Evolutionary conservation across 331 rosid genomes (phyloP), one percentile per base, ranked within the genome.

Genomic region (Pyracantha coccinea): DNA sequence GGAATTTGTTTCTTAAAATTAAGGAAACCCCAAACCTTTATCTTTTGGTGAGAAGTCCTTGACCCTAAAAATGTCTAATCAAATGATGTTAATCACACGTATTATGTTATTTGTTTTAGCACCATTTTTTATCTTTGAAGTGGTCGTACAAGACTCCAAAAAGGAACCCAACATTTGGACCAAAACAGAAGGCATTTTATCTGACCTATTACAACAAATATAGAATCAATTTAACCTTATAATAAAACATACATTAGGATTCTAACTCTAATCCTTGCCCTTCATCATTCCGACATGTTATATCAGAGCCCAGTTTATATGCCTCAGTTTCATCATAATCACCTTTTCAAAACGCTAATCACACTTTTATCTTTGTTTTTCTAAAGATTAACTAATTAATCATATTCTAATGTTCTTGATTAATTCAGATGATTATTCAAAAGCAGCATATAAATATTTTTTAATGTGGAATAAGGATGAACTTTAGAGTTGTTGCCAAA

Each of bases 281-380:
- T 76, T 88, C 84, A 82, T 86, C 55, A 83, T 85, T 78, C 93
- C 90, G 84, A 85, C 89, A 86, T 81, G 35, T 65, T 72, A 61
- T 78, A 68, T 75, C 65, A 83, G 61, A 73, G 28, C 41, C 83
- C 81, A 77, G 76, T 83, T 79, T 78, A 83, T 69, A 9, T 81
- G 83, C 84, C 72, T 83, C 85, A 84, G 84, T 71, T 78, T 80
- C 81, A 79, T 81, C 79, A 69, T 78, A 78, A 78, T 74, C 75
- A 70, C 71, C 75, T 69, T 82, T 65, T 65, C 57, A 64, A 77
- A 65, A 66, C 65, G 66, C 32, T 83, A 74, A 80, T 85, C 41
- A 75, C 8, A 60, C 47, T 6, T 9, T 17, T 3, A 4, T 17
- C 19, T 63, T 29, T 29, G 11, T 16, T 29, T 19, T 3, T 7